phyloP scores from a whole-genome alignment of 306 rosid genomes.

The Vigna reflexopilosa region DNA sequence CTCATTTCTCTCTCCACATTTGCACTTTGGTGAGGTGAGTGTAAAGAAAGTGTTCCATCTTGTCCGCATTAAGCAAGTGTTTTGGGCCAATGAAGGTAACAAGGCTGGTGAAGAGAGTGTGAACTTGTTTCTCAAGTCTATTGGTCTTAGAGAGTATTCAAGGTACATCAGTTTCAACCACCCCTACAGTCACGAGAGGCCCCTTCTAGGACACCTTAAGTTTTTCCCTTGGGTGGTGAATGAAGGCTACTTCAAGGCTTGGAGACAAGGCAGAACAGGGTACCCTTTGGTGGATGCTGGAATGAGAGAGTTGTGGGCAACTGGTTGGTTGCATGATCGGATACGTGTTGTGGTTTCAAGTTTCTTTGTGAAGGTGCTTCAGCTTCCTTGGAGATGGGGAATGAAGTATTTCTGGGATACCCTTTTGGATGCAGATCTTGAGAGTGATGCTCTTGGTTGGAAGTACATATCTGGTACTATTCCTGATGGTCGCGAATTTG shows the following conservation, averaged over 20 bases:
- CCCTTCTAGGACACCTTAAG: slow-evolving; percentile 90
- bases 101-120: slow-evolving; percentile 97
- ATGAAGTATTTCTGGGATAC: slow-evolving; percentile 99
- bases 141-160: slow-evolving; percentile 96
- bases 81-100: slow-evolving; percentile 98
- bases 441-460: slow-evolving; percentile 99
- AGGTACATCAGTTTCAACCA: slow-evolving; percentile 97
- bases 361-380: slow-evolving; percentile 98
- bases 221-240: slow-evolving; percentile 90
- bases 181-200: slow-evolving; percentile 90
- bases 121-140: slow-evolving; percentile 93
- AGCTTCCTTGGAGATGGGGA: slow-evolving; percentile 99
- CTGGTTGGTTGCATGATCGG: slow-evolving; percentile 98
- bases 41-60: slow-evolving; percentile 95
- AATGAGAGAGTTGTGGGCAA: slow-evolving; percentile 99
- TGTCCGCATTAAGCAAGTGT: slow-evolving; percentile 90
- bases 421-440: slow-evolving; percentile 98
- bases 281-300: slow-evolving; percentile 99
- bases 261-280: slow-evolving; percentile 99
- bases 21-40: slow-evolving; percentile 97
- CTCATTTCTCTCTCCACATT: slow-evolving; percentile 92
- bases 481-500: slow-evolving; percentile 95
- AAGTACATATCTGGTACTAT: slow-evolving; percentile 95
- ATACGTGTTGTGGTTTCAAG: slow-evolving; percentile 97
- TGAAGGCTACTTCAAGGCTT: slow-evolving; percentile 86